Evolutionary conservation across 306 rosid genomes (phyloP).

Genomic region (Citrullus amarus): DNA sequence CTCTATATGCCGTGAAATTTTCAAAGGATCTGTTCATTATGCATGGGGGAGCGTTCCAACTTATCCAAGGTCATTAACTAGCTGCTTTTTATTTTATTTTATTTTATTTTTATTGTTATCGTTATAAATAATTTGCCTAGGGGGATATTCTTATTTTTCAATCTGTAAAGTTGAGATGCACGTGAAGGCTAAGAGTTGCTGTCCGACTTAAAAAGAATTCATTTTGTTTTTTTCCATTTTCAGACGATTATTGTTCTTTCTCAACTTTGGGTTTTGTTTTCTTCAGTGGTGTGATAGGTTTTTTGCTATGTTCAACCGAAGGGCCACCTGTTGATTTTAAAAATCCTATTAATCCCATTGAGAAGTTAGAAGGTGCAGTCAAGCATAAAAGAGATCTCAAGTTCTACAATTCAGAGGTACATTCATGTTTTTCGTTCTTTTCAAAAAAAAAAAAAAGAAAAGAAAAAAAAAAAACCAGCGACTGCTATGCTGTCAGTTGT

Average conservation of each 20-base stretch:
- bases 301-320: constrained; percentile 69
- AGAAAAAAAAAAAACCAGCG: no score
- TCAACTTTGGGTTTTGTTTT: not conserved
- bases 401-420: constrained; percentile 86
- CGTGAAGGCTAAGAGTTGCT: not conserved
- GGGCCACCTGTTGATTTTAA: constrained; percentile 80
- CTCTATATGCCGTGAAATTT: constrained; percentile 53
- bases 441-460: no score
- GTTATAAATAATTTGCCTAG: not conserved
- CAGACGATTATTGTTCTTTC: not conserved
- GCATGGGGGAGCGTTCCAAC: constrained; percentile 98
- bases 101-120: not conserved
- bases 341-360: constrained; percentile 79
- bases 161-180: not conserved
- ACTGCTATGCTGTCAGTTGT: not conserved
- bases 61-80: constrained; percentile 38
- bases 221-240: not conserved
- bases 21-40: constrained; percentile 81
- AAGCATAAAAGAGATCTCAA: constrained; percentile 55
- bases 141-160: not conserved
- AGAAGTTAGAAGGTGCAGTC: constrained; percentile 51
- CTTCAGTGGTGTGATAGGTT: constrained; percentile 79
- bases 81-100: not conserved
- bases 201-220: not conserved
- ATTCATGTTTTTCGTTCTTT: not conserved